Evolutionary conservation across 108 stramenopile species (phyloP).

Genomic region (Pelagomonas calceolata): DNA sequence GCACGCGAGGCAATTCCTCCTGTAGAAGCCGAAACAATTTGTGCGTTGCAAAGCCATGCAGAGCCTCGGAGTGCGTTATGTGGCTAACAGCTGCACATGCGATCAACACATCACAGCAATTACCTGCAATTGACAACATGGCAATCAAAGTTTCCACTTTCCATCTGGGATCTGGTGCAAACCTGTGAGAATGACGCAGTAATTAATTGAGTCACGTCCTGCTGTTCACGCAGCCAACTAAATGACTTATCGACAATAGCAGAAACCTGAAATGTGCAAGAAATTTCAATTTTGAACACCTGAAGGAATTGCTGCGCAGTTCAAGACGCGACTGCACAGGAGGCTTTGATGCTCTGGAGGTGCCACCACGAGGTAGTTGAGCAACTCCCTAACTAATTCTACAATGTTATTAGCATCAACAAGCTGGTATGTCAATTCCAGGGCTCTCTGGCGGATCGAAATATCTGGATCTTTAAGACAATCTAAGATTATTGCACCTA

Average conservation of each 20-base stretch:
- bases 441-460: conserved; percentile 91
- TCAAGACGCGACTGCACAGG: conserved; percentile 61
- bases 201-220: too few species aligned
- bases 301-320: too few species aligned
- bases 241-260: too few species aligned
- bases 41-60: conserved; percentile 79
- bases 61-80: conserved; percentile 31
- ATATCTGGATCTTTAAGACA: conserved; percentile 98
- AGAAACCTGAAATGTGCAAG: too few species aligned
- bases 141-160: conserved; percentile 77
- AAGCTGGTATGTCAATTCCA: conserved; percentile 91
- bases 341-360: conserved; percentile 77
- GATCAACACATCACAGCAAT: conserved; percentile 45
- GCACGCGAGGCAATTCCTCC: conserved; percentile 69
- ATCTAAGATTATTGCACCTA: conserved; percentile 72
- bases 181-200: too few species aligned
- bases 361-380: conserved; percentile 94
- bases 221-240: too few species aligned
- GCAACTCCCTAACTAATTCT: conserved; percentile 76
- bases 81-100: conserved; percentile 3
- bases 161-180: neutral
- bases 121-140: conserved; percentile 88
- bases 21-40: conserved; percentile 70
- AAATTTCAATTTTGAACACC: too few species aligned
- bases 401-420: conserved; percentile 81